A percentile compares a stretch with the other conserved stretches of the same genome.
Evolutionary conservation across 371 early-diverging fungal species (phyloP).

Genomic region (Chytridium lagenaria): DNA sequence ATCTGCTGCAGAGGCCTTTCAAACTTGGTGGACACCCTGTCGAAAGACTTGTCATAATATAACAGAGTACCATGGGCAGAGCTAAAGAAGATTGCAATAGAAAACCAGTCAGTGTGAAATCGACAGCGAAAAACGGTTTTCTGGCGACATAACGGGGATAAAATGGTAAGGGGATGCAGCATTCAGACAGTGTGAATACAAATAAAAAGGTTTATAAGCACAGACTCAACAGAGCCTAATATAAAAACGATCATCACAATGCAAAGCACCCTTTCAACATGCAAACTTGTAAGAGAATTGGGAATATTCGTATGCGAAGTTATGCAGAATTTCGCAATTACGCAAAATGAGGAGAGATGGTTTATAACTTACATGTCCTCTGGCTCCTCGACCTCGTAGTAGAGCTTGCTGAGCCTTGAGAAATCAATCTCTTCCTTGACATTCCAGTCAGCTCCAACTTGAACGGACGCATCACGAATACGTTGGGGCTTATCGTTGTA

Average conservation of each 20-base stretch:
- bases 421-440: slow-evolving; percentile 95
- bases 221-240: slow-evolving; percentile 32
- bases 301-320: no score
- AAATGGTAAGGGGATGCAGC: not conserved
- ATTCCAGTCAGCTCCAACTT: slow-evolving; percentile 89
- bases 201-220: no score
- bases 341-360: no score
- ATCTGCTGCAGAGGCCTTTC: slow-evolving; percentile 76
- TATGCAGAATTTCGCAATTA: no score
- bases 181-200: slow-evolving; percentile 60
- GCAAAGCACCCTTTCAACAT: not conserved
- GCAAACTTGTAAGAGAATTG: not conserved
- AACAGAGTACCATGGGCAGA: slow-evolving; percentile 74
- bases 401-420: slow-evolving; percentile 81
- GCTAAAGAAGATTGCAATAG: slow-evolving; percentile 27
- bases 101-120: not conserved
- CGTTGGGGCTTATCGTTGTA: slow-evolving; percentile 56
- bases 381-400: slow-evolving; percentile 76
- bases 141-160: no score
- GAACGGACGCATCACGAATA: slow-evolving; percentile 86
- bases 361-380: slow-evolving; percentile 79
- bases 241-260: slow-evolving; percentile 39
- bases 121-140: not conserved
- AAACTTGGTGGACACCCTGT: slow-evolving; percentile 82
- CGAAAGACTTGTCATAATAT: slow-evolving; percentile 83